phyloP scores from a whole-genome alignment of 345 rosid genomes.

The Hibiscus syriacus region DNA sequence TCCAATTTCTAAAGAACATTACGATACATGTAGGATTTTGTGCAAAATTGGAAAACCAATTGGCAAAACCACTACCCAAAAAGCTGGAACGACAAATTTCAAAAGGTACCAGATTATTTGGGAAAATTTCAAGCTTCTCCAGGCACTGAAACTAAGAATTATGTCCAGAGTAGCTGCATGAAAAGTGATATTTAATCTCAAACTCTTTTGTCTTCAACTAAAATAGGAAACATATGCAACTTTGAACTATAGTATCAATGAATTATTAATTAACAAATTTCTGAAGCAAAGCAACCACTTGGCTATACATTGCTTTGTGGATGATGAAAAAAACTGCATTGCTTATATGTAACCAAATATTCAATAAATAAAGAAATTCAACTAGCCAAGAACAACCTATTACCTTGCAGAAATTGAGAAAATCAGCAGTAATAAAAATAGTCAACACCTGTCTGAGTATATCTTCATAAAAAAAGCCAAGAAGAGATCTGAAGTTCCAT shows the following conservation, averaged over 20 bases:
- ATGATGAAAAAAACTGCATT: slow-evolving; percentile 2
- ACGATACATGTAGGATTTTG: slow-evolving; percentile 69
- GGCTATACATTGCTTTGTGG: neutral
- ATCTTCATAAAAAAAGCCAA: slow-evolving; percentile 55
- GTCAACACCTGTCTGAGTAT: slow-evolving; percentile 58
- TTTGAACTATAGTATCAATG: neutral
- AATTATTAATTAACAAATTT: slow-evolving; percentile 4
- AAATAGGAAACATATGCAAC: slow-evolving; percentile 7
- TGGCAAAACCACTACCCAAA: slow-evolving; percentile 80
- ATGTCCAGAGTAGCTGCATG: slow-evolving; percentile 70
- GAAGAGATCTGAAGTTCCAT: slow-evolving; percentile 70
- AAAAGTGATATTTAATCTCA: slow-evolving; percentile 1
- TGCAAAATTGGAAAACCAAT: slow-evolving; percentile 60
- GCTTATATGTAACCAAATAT: neutral
- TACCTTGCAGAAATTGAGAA: slow-evolving; percentile 91
- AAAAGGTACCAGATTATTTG: slow-evolving; percentile 75
- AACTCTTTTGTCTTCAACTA: neutral
- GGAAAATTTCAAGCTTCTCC: slow-evolving; percentile 68
- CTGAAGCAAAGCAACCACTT: neutral
- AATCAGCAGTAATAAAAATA: slow-evolving; percentile 78
- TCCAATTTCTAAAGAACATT: slow-evolving; percentile 59
- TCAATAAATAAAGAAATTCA: neutral
- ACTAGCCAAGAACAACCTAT: slow-evolving; percentile 1
- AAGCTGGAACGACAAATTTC: slow-evolving; percentile 70
- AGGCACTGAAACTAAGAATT: slow-evolving; percentile 74